Conservation (phyloP, 2,329 filamentous ascomycete species). For the Bipolaris victoriae region DNA sequence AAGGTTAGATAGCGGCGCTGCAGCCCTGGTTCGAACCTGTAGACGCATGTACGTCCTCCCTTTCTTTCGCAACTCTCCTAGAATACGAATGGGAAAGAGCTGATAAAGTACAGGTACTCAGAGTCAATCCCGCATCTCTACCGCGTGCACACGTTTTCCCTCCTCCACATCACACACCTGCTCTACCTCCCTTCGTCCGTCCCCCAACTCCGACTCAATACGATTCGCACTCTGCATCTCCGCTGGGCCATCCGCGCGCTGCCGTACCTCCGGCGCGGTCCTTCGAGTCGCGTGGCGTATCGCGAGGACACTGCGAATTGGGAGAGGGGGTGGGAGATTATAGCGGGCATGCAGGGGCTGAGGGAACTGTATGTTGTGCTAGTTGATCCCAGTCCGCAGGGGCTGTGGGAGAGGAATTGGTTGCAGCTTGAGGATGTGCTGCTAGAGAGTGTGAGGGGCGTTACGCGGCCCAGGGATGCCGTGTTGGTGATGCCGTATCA, state of each 20-base stretch:
- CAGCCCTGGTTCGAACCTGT: constrained; percentile 32
- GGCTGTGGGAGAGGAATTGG: constrained; percentile 42
- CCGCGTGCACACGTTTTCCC: constrained; percentile 38
- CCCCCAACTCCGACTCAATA: constrained; percentile 33
- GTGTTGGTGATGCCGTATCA: constrained; percentile 42
- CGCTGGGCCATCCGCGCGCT: constrained; percentile 45
- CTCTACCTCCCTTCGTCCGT: constrained; percentile 40
- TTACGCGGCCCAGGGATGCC: constrained; percentile 24
- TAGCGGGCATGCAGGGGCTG: constrained; percentile 37
- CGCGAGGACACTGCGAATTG: constrained; percentile 46
- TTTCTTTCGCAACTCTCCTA: not conserved
- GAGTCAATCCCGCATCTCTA: constrained; percentile 43
- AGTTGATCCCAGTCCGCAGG: constrained; percentile 36
- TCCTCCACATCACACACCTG: constrained; percentile 44
- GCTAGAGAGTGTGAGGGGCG: constrained; percentile 31
- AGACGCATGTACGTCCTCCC: constrained; percentile 34
- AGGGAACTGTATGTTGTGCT: constrained; percentile 36
- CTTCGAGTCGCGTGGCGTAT: constrained; percentile 33
- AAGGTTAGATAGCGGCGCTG: constrained; percentile 19
- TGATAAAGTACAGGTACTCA: constrained; percentile 32
- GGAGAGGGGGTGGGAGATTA: constrained; percentile 37
- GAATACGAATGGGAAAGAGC: not conserved
- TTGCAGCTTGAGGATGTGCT: constrained; percentile 34
- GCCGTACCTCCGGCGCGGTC: constrained; percentile 38
- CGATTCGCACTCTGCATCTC: constrained; percentile 37